phyloP scores from a whole-genome alignment of 495 filamentous ascomycete species.

The Xylaria nigripes region DNA sequence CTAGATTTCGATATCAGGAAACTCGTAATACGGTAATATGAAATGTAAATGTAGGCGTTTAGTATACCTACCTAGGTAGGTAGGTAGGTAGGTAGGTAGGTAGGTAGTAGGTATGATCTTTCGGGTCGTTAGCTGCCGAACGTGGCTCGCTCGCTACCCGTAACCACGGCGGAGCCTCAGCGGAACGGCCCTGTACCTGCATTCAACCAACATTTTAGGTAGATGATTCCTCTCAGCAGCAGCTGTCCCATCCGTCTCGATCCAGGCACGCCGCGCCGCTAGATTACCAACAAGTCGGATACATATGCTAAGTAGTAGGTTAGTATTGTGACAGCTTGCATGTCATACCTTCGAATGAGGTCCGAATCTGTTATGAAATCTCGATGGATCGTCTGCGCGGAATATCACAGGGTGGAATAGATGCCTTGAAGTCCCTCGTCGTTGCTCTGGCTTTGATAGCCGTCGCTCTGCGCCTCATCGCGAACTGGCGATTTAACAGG shows the following conservation, averaged over 20 bases:
- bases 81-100: too few species aligned
- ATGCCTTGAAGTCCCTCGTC: conserved; percentile 8
- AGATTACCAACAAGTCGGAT: too few species aligned
- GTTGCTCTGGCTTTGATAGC: not conserved
- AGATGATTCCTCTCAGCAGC: not conserved
- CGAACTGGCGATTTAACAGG: conserved; percentile 7
- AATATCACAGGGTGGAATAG: not conserved
- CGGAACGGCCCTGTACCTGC: not conserved
- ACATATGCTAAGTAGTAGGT: too few species aligned
- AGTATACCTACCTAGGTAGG: too few species aligned
- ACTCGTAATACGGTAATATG: too few species aligned
- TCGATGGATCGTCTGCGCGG: not conserved
- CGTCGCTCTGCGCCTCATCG: conserved; percentile 6
- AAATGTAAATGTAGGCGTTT: too few species aligned
- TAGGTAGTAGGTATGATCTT: too few species aligned
- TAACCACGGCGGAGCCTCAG: not conserved
- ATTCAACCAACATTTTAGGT: not conserved
- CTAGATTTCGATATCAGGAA: too few species aligned
- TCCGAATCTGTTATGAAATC: not conserved
- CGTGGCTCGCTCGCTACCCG: conserved; percentile 1
- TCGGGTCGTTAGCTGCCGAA: too few species aligned
- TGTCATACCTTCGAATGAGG: not conserved
- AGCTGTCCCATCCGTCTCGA: not conserved
- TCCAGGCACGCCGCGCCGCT: not conserved
- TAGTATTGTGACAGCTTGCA: too few species aligned